Evolutionary conservation across 106 monocot genomes (phyloP), one percentile per base, ranked within the genome.

Genomic region (Dendrobium chrysotoxum): DNA sequence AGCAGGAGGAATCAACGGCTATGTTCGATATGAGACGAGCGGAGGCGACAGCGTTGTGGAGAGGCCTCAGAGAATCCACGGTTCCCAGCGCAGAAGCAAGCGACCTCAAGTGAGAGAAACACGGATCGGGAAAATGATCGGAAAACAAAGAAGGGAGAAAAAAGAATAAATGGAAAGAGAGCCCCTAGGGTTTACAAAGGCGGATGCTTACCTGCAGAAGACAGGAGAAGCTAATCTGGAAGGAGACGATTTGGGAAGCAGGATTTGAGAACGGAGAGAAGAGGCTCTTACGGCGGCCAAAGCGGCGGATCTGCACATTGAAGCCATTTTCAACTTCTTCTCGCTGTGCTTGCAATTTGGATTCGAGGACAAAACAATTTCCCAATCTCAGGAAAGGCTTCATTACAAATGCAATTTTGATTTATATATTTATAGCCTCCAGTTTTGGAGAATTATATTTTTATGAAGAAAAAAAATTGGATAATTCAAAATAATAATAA

Each of bases 1-100:
- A 88, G 80, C 82, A 86, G 65, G 85, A 81, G 53, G 90, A 86
- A 42, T 88, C 91, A 1, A 78, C 77, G 25, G 85, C 88, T n/a
- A 91, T 80, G 80, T 66, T 77, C 20, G 91, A 88, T 42, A 58
- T 84, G 8, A 91, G 84, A n/a, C 91, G 84, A 7, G 86, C 79
- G 5, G 86, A 86, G 17, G 88, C 88, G 54, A 86, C 78, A 57
- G 86, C 86, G 45, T 58, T 88, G 78, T 91, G 91, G 10, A 91
- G 88, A 10, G 88, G 91, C 86, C 79, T 86, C 80, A 88, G 42
- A 0, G 88, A 88, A 30, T 82, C 80, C 20, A 83, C 20, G 40
- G 25, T 40, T 16, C 66, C 88, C 41, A 84, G 26, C 35, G 84
- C 84, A 76, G 86, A 46, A 20, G 75, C 28, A 8, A 80, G 72